Evolutionary conservation across 345 rosid genomes (phyloP).

Genomic region (Chamaenerion angustifolium): DNA sequence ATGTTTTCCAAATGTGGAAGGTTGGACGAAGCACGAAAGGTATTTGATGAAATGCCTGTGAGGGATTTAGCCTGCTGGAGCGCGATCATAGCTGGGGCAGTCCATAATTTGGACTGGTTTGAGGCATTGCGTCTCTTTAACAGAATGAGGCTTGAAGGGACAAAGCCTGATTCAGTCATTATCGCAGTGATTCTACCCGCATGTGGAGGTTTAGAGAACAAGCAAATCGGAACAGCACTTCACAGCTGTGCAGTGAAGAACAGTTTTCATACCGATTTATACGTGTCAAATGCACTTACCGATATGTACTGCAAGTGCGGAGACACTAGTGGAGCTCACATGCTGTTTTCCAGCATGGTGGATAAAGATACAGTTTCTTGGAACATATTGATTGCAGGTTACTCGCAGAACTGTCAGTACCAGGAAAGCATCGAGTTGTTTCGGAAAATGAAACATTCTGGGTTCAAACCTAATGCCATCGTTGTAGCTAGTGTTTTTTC

Average conservation of each 20-base stretch:
- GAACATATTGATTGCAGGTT: constrained; percentile 40
- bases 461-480: constrained; percentile 25
- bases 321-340: constrained; percentile 20
- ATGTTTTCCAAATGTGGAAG: constrained; percentile 45
- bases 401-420: constrained; percentile 28
- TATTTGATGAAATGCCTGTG: constrained; percentile 24
- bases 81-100: constrained; percentile 31
- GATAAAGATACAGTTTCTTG: constrained; percentile 34
- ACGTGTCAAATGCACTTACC: constrained; percentile 40
- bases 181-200: constrained; percentile 20
- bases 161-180: constrained; percentile 19
- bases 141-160: constrained; percentile 22
- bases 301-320: constrained; percentile 48
- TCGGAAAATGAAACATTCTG: constrained; percentile 21
- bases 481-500: constrained; percentile 33
- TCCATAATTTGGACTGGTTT: constrained; percentile 19
- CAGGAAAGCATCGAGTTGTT: constrained; percentile 19
- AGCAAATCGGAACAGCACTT: constrained; percentile 16
- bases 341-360: constrained; percentile 18
- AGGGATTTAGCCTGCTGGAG: constrained; percentile 47
- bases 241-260: constrained; percentile 18
- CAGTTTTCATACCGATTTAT: constrained; percentile 22
- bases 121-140: constrained; percentile 20
- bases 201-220: constrained; percentile 16
- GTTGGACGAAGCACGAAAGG: constrained; percentile 20